These are phyloP conservation scores for Penicillium odoratum DNA, from an alignment of 495 filamentous ascomycete species.

Conservation along the genomic window DNA sequence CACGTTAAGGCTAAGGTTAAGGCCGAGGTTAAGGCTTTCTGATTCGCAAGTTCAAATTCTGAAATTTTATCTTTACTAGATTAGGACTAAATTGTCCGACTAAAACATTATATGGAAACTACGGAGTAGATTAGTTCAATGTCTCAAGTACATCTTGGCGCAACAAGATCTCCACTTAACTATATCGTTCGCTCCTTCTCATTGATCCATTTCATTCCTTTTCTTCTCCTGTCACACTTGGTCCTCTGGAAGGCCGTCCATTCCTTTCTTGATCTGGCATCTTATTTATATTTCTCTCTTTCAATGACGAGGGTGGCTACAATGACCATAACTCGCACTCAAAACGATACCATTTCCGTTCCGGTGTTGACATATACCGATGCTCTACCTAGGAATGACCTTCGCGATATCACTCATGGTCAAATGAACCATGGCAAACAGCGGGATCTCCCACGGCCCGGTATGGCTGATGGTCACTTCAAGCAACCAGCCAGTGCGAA, in stretches of 20 bases:
- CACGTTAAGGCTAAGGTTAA: too few relatives aligned
- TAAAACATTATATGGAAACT: too few relatives aligned
- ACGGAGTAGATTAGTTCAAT: too few relatives aligned
- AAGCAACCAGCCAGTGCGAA: constrained; percentile 24
- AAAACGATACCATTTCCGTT: constrained; percentile 30
- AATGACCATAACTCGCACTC: constrained; percentile 27
- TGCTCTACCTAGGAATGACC: constrained; percentile 36
- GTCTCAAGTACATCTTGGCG: too few relatives aligned
- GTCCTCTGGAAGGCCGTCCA: constrained; percentile 54
- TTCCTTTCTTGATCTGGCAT: constrained; percentile 33
- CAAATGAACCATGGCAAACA: constrained; percentile 14
- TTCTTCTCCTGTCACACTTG: constrained; percentile 22
- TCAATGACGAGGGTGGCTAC: constrained; percentile 33
- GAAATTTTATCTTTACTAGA: too few relatives aligned
- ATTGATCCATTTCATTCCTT: constrained; percentile 1
- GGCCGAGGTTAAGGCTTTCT: too few relatives aligned
- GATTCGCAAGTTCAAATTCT: too few relatives aligned
- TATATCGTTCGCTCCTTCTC: constrained; percentile 2
- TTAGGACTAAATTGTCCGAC: too few relatives aligned
- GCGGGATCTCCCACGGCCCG: constrained; percentile 27
- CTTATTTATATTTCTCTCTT: constrained; percentile 13
- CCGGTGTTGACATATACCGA: constrained; percentile 39
- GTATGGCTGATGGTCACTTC: constrained; percentile 21
- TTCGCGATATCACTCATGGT: constrained; percentile 19
- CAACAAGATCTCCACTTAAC: too few relatives aligned